Evolutionary conservation across 257 asterid species (phyloP).

Genomic region (Plantago elongata): DNA sequence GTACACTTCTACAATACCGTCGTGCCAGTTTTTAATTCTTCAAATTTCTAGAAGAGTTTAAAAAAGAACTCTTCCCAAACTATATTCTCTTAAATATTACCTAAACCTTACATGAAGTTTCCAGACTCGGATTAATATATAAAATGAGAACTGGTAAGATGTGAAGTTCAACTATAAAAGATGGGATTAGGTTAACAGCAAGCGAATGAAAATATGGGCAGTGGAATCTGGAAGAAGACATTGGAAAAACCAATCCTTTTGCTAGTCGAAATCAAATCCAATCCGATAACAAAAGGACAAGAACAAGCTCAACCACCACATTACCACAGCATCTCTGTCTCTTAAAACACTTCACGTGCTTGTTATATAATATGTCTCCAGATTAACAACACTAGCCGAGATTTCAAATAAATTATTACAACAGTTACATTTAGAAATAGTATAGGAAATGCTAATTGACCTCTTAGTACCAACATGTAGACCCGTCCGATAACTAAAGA

Average conservation of each 20-base stretch:
- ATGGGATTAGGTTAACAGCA: background rate
- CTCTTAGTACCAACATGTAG: too few relatives aligned
- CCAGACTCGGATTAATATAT: background rate
- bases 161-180: background rate
- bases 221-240: too few relatives aligned
- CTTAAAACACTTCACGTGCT: slow-evolving; percentile 18
- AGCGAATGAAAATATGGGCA: too few relatives aligned
- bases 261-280: too few relatives aligned
- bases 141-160: background rate
- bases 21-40: too few relatives aligned
- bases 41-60: too few relatives aligned
- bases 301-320: slow-evolving; percentile 31
- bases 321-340: slow-evolving; percentile 9
- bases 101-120: background rate
- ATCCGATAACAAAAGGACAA: background rate
- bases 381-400: slow-evolving; percentile 21
- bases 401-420: background rate
- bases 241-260: too few relatives aligned
- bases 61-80: background rate
- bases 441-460: too few relatives aligned
- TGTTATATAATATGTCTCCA: background rate
- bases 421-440: background rate
- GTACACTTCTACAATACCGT: too few relatives aligned
- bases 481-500: too few relatives aligned
- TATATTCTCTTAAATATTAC: background rate